Evolutionary conservation across 768 basidiomycete species (phyloP), one percentile per base, ranked within the genome.

Genomic region (Imleria badia): DNA sequence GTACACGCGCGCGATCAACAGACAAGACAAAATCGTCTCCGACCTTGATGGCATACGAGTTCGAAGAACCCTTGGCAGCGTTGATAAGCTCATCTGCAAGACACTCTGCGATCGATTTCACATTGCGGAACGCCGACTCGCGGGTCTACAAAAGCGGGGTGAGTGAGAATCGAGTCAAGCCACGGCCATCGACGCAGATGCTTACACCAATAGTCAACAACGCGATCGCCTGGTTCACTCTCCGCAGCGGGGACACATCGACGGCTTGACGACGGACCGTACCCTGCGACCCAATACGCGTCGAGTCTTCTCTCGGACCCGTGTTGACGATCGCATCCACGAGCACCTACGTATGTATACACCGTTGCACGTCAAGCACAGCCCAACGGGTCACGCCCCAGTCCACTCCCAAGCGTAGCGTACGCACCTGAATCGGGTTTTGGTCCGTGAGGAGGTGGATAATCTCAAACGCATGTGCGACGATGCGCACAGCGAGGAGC

Each of bases 321-420:
- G 97, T 98, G 87, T 98, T 98, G 73, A 98, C 93, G 67, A 99
- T 94, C 64, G 97, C 97, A 72, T 98, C 96, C 66, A 98, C 95
- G 66, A 94, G 86, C 66, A 95, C 87, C 90, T 92, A 59, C 12
- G 39, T 26, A 26, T n/a, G n/a, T n/a, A n/a, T n/a, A n/a, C n/a
- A n/a, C n/a, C n/a, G n/a, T n/a, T 26, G 26, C 26, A 26, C 26
- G 26, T 26, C 26, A 26, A 26, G 4, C 6, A 4, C 26, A 26
- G 6, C 26, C 26, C 26, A n/a, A n/a, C n/a, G n/a, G n/a, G n/a
- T n/a, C n/a, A n/a, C n/a, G n/a, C n/a, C n/a, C n/a, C n/a, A n/a
- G n/a, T n/a, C n/a, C n/a, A n/a, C n/a, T n/a, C n/a, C n/a, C 11
- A n/a, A 22, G 33, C 23, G 10, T 5, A 29, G 20, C 9, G 48